Percentiles rank a stretch among this genome's conserved stretches.
phyloP scores from a whole-genome alignment of 495 filamentous ascomycete genomes.

The Copromyces sp. region DNA sequence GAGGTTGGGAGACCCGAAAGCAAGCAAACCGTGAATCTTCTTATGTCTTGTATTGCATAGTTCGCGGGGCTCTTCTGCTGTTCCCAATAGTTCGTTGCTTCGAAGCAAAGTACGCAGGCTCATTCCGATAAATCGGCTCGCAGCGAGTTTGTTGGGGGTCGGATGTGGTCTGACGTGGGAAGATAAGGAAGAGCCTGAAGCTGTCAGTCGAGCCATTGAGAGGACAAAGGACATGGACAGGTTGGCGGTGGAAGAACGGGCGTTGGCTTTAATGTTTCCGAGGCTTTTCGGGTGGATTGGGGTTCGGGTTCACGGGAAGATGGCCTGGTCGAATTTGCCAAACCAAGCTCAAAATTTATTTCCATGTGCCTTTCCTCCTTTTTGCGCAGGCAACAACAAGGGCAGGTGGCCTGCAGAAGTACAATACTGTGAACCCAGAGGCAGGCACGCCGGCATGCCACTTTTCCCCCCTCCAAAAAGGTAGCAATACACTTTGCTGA shows the following conservation, averaged over 20 bases:
- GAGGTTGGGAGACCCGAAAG: neutral
- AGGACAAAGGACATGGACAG: neutral
- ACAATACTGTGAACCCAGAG: too few relatives aligned
- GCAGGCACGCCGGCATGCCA: neutral
- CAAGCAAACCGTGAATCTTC: neutral
- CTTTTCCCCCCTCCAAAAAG: neutral
- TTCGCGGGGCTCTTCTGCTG: neutral
- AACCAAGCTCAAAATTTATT: neutral
- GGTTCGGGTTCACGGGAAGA: neutral
- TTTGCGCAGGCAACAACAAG: neutral
- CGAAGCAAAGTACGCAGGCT: neutral
- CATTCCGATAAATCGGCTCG: neutral
- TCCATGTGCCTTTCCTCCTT: neutral
- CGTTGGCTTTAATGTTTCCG: neutral
- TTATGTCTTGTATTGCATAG: neutral
- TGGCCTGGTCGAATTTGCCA: neutral
- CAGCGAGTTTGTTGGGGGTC: neutral
- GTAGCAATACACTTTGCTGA: neutral
- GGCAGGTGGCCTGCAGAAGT: constrained; percentile 1
- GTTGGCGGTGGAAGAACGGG: neutral
- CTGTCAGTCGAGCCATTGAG: neutral
- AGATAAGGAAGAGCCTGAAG: neutral
- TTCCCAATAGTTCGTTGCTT: neutral
- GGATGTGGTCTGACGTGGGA: neutral
- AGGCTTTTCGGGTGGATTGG: neutral